Base-by-base conservation (phyloP, 164 flowering plant genomes). In the Annona cherimola region DNA sequence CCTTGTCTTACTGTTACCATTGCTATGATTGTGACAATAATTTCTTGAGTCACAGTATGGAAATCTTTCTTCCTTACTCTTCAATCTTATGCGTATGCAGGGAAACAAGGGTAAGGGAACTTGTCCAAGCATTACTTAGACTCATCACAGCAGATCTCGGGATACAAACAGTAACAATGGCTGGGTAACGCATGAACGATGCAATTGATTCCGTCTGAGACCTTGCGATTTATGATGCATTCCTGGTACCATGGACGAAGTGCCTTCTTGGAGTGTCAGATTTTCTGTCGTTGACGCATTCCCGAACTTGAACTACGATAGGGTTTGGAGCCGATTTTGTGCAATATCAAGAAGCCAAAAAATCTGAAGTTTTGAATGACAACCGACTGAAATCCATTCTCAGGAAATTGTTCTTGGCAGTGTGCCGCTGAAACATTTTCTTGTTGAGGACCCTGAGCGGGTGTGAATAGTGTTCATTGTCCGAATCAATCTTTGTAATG, bases 31-130 rank as follows among this genome's bases (percentile, higher is more conserved):
- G 57, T 50, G 57, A 61, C 35, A 61, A 5, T 61, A n/a, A 20
- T 35, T 35, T 20, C n/a, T 63, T 11, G 40, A 39, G 40, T 63
- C 40, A 39, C 42, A 41, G 16, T 35, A 40, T 20, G 35, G 26
- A n/a, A 20, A 19, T 7, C 1, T 35, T 12, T 11, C 18, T 63
- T 2, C 39, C 40, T 8, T 14, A 11, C 40, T 41, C 41, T 63
- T 64, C 67, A 40, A 61, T n/a, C 35, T 4, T 41, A 26, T 50
- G 43, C 54, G 19, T 40, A 20, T 61, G 26, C 97, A 94, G 99
- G 86, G 97, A 92, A 81, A 45, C 83, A 4, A 81, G 88, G 80
- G 87, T 92, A 20, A 85, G 98, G 73, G 94, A 91, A 68, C 83
- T 87, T 59, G 95, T 94, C 35, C 97, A 80, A 81, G 93, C 85